Base-by-base conservation (phyloP, 306 rosid genomes). In the Cyclanthera cordifolia region DNA sequence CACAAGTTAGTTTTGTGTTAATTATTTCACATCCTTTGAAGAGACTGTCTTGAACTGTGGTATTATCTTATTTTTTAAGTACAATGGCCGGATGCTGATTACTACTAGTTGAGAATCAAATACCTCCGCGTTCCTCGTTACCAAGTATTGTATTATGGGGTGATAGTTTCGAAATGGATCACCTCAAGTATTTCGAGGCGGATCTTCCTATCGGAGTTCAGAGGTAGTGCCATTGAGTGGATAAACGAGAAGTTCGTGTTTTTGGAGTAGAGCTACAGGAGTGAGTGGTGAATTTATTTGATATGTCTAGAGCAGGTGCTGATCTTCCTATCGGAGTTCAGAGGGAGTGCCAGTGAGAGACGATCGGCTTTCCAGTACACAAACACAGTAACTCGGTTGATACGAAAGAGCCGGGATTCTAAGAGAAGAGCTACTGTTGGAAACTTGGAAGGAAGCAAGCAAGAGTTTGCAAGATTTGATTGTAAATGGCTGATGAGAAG, bases 221-320 rank as follows among this genome's bases (percentile, higher is more conserved):
- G n/a, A n/a, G n/a, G n/a, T n/a, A n/a, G n/a, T n/a, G n/a, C 46
- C 4, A 19, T 39, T 21, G 68, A 39, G 67, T 58, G 16, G 20
- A 25, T 32, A 37, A 37, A 39, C 46, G 1, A 20, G 17, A 41
- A 63, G 51, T 37, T 63, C n/a, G 41, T 20, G 69, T 21, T 13
- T 21, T 21, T 64, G 52, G 28, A 21, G 34, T 37, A 21, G 53
- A 43, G 37, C 69, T 19, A 64, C 27, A 41, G 52, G 52, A 63
- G 47, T 63, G 69, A 64, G 21, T 64, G 41, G 41, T 64, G 69
- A 17, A 13, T 64, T 64, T 32, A 32, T 69, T 69, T 37, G 23
- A 32, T 20, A 41, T 43, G 51, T 71, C 72, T 12, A 57, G 28
- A 71, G 76, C 83, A 87, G 96, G 90, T 84, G 80, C 88, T 83